A percentile compares a stretch with the other conserved stretches of the same genome.
These are phyloP conservation scores for Aphanomyces stellatus DNA, from an alignment of 352 stramenopile species.

Conservation along the genomic window DNA sequence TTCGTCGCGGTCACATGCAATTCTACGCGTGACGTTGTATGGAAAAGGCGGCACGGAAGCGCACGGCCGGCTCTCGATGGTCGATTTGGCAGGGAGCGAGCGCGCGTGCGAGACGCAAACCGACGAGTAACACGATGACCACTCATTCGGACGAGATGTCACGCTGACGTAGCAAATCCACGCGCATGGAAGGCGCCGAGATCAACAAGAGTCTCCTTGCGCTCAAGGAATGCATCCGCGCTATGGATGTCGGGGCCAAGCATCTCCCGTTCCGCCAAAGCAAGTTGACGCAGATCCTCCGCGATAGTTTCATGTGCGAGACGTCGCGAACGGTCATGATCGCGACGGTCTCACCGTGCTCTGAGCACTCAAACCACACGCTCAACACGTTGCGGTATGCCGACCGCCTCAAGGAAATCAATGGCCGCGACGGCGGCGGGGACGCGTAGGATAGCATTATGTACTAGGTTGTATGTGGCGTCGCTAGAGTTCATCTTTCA, in stretches of 20 bases:
- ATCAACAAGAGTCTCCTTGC: constrained; percentile 96
- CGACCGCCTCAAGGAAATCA: constrained; percentile 91
- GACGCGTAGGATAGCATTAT: neutral
- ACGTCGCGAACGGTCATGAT: constrained; percentile 94
- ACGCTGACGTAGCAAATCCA: constrained; percentile 72
- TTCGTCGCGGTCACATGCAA: constrained; percentile 87
- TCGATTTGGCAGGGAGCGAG: constrained; percentile 93
- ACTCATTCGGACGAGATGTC: too few species aligned
- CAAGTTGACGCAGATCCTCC: constrained; percentile 93
- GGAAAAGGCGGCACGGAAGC: constrained; percentile 21
- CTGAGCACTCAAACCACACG: constrained; percentile 90
- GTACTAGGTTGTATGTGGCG: neutral
- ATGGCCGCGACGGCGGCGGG: constrained; percentile 15
- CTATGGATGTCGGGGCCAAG: constrained; percentile 73
- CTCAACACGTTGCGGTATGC: constrained; percentile 96
- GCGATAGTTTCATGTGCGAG: constrained; percentile 85
- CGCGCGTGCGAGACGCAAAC: constrained; percentile 89
- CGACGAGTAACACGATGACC: constrained; percentile 38
- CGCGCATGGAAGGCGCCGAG: constrained; percentile 92
- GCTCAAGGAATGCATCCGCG: constrained; percentile 96
- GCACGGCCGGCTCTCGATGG: constrained; percentile 53
- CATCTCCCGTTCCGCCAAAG: constrained; percentile 93
- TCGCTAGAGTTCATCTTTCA: constrained; percentile 12
- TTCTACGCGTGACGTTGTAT: constrained; percentile 82
- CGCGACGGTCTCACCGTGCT: constrained; percentile 89